Base-by-base conservation (phyloP, 2,329 filamentous ascomycete species). In the Venturia asperata region DNA sequence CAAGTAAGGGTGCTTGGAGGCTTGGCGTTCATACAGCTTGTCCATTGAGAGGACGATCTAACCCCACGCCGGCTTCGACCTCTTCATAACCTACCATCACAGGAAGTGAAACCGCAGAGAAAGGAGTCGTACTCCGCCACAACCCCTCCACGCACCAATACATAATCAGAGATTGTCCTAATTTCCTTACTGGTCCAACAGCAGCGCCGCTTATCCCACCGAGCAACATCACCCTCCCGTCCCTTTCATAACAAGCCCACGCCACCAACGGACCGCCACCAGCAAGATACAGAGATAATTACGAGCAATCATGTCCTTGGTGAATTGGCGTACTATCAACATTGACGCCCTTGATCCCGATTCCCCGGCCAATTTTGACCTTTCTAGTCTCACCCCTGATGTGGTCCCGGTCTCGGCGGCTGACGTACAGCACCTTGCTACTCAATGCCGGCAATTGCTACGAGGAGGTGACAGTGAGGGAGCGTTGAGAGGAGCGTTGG, bases 271-370 rank as follows among this genome's bases (percentile, higher is more conserved):
- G 27, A 58, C 17, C 52, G 52, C 52, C 27, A 58, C 52, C 52
- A 37, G 27, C 37, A 27, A 58, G 47, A 27, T 27, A 5, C 21
- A 4, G 21, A 27, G 24, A 49, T 6, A n/a, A 15, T 3, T 19
- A n/a, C 19, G 19, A 37, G 4, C 52, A 58, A 58, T 58, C 52
- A 81, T 80, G 79, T 77, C 79, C 52, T 72, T 75, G 64, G 76
- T 84, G 77, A 87, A 87, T 75, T 87, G 84, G 80, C 90, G 92
- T 77, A 96, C 91, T 70, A 94, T 97, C 83, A 91, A 97, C 83
- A 89, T 97, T 77, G 92, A 97, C 76, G 87, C 88, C 70, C 84
- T 96, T 72, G 90, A 94, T 76, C 91, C 92, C 67, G 92, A 97
- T 77, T 94, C 91, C 71, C 85, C 90, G 70, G 80, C 86, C 77